Evolutionary conservation across 202 grass and related monocot species (phyloP).

Genomic region (Schoenoplectus triqueter): DNA sequence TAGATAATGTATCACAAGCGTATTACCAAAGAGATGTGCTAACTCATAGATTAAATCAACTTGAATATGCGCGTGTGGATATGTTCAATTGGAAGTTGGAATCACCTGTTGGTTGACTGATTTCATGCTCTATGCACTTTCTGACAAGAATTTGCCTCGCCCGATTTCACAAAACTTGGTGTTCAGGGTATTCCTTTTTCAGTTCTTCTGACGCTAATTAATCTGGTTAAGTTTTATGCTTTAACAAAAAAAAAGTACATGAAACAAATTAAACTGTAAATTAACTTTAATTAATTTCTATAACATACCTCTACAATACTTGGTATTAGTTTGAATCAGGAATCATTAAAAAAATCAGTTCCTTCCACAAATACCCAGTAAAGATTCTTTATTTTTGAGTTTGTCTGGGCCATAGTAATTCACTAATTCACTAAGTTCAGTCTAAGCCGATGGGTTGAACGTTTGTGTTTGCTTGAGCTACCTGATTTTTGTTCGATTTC

Average conservation of each 20-base stretch:
- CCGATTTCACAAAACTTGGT: neutral
- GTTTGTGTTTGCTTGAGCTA: too few species aligned
- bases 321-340: slow-evolving; percentile 98
- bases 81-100: neutral
- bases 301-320: slow-evolving; percentile 84
- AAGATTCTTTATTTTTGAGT: slow-evolving; percentile 76
- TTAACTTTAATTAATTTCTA: neutral
- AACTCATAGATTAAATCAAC: neutral
- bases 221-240: neutral
- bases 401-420: slow-evolving; percentile 79
- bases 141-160: neutral
- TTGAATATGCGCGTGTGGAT: neutral
- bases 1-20: neutral
- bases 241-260: neutral
- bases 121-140: neutral
- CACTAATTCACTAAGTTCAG: slow-evolving; percentile 50
- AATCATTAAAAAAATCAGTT: slow-evolving; percentile 77
- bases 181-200: neutral
- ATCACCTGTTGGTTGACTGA: neutral
- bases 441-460: too few species aligned
- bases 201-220: neutral
- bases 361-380: slow-evolving; percentile 84
- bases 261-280: neutral
- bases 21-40: neutral
- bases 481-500: too few species aligned